phyloP scores from a whole-genome alignment of 2,329 filamentous ascomycete species.

The Leptographium radiaticola region DNA sequence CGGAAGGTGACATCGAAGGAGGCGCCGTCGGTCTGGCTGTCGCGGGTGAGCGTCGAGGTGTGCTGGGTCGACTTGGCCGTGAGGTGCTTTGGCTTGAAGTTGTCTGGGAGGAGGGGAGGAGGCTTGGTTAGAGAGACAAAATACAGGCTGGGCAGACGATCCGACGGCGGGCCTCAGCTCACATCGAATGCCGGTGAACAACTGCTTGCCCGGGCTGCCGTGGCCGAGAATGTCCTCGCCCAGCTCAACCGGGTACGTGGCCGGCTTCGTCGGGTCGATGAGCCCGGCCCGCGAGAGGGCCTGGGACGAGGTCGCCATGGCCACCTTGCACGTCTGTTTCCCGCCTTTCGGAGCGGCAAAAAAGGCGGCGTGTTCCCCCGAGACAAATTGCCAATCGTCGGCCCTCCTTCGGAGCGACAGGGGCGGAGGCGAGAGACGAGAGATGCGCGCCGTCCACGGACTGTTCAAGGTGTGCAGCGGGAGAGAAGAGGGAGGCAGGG shows the following conservation, averaged over 20 bases:
- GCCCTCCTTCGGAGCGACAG: no score
- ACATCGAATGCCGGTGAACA: conserved; percentile 50
- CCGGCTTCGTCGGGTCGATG: conserved; percentile 47
- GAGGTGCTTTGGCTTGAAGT: conserved; percentile 44
- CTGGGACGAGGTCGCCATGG: conserved; percentile 12
- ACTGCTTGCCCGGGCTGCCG: conserved; percentile 32
- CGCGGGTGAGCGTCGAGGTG: conserved; percentile 8
- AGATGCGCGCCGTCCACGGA: no score
- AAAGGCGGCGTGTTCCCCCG: no score
- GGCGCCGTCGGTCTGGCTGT: conserved; percentile 29
- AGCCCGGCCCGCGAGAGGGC: conserved; percentile 15
- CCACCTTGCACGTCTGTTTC: not conserved
- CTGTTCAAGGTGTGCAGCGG: no score
- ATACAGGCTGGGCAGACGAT: not conserved
- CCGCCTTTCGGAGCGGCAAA: not conserved
- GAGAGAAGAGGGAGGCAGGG: no score
- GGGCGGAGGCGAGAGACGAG: no score
- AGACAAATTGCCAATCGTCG: no score
- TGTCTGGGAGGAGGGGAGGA: conserved; percentile 30
- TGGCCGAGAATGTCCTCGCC: conserved; percentile 48
- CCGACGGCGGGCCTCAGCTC: conserved; percentile 15
- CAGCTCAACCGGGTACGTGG: conserved; percentile 48
- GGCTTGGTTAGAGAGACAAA: not conserved
- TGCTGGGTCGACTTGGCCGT: conserved; percentile 32
- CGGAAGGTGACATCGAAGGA: conserved; percentile 44